These are phyloP conservation scores for Escallonia rubra DNA, from an alignment of 129 eudicot species.

Conservation along the genomic window DNA sequence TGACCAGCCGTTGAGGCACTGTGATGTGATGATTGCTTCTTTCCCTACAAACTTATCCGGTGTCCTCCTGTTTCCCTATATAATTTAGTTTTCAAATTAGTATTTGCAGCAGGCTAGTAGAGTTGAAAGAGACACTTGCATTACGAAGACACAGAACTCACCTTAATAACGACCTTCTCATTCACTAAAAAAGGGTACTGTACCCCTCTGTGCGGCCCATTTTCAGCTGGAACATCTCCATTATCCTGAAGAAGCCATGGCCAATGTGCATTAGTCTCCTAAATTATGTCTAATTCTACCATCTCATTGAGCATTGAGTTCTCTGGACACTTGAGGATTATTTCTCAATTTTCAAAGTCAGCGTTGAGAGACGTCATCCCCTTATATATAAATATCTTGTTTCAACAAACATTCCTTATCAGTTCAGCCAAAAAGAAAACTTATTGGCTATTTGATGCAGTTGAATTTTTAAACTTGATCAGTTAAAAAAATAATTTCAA, in stretches of 20 bases:
- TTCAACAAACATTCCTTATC: neutral
- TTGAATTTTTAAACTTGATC: too few species aligned
- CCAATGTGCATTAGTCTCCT: slow-evolving; percentile 14
- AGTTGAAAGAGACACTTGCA: neutral
- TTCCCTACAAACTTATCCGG: slow-evolving; percentile 97
- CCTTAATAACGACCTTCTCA: slow-evolving; percentile 92
- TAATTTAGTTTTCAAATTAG: neutral
- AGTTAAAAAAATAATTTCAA: too few species aligned
- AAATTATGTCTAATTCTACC: neutral
- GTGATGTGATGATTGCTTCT: slow-evolving; percentile 93
- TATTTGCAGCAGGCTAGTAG: neutral
- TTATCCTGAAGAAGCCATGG: slow-evolving; percentile 47
- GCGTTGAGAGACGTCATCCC: neutral
- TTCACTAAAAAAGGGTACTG: slow-evolving; percentile 92
- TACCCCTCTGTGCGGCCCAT: slow-evolving; percentile 55
- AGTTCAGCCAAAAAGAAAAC: neutral
- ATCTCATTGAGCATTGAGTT: neutral
- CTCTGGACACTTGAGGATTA: neutral
- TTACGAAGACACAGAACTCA: slow-evolving; percentile 13
- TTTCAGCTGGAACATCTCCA: slow-evolving; percentile 64
- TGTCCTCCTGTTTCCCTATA: slow-evolving; percentile 95
- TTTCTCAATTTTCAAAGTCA: neutral
- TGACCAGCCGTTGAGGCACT: slow-evolving; percentile 97
- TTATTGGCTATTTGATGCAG: neutral
- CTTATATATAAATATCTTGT: neutral